phyloP scores from a whole-genome alignment of 2,329 filamentous ascomycete species.

The Karstenula rhodostoma region DNA sequence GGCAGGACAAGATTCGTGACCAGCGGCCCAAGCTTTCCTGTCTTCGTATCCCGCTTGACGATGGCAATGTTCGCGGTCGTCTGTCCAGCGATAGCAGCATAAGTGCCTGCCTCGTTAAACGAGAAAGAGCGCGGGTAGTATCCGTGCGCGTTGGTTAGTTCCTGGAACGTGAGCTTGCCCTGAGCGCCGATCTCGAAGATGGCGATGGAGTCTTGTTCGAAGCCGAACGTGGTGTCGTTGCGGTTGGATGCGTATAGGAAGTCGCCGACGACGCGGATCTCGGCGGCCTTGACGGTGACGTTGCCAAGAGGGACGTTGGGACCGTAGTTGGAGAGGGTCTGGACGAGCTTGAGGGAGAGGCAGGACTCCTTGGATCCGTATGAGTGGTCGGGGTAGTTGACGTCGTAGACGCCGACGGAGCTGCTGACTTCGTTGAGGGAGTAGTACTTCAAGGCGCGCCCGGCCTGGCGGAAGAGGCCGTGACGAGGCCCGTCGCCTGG shows the following conservation, averaged over 20 bases:
- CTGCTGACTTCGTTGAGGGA: slow-evolving; percentile 46
- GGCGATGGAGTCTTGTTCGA: slow-evolving; percentile 44
- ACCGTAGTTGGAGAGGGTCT: slow-evolving; percentile 45
- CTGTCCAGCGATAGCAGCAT: slow-evolving; percentile 42
- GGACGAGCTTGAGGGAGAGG: slow-evolving; percentile 38
- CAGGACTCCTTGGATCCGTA: slow-evolving; percentile 32
- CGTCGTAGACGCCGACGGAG: slow-evolving; percentile 41
- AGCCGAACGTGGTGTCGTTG: slow-evolving; percentile 47
- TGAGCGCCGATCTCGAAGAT: slow-evolving; percentile 42
- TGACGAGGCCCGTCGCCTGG: slow-evolving; percentile 64
- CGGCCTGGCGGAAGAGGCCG: slow-evolving; percentile 58
- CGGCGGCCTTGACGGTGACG: slow-evolving; percentile 41
- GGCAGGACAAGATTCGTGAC: slow-evolving; percentile 39
- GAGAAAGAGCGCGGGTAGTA: slow-evolving; percentile 48
- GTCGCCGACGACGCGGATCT: slow-evolving; percentile 43
- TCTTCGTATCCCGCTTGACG: slow-evolving; percentile 36
- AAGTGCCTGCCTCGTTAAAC: slow-evolving; percentile 44
- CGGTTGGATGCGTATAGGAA: slow-evolving; percentile 47
- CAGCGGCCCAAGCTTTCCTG: slow-evolving; percentile 36
- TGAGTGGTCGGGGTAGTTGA: slow-evolving; percentile 34
- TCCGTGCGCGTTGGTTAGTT: slow-evolving; percentile 39
- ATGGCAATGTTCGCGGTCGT: slow-evolving; percentile 44
- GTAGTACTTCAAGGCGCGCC: slow-evolving; percentile 35
- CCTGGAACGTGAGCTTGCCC: slow-evolving; percentile 40
- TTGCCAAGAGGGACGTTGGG: slow-evolving; percentile 36